A percentile compares a stretch with the other conserved stretches of the same genome.
Conservation (phyloP, 2,329 filamentous ascomycete genomes). For the Fusarium robinianum region DNA sequence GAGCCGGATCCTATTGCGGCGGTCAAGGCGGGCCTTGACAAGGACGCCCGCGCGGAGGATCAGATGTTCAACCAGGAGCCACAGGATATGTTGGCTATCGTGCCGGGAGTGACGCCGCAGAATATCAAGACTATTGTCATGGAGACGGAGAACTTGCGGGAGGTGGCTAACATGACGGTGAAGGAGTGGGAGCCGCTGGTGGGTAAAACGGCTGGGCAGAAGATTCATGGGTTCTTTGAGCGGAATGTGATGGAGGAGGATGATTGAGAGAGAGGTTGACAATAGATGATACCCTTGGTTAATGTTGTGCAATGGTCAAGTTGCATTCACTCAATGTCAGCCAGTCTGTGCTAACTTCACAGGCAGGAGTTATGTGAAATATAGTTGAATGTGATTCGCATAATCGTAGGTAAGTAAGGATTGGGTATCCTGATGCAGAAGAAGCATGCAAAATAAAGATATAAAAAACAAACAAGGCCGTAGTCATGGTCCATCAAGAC, state of each 20-base stretch:
- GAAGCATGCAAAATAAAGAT: constrained; percentile 19
- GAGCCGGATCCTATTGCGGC: constrained; percentile 91
- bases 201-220: constrained; percentile 74
- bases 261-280: constrained; percentile 25
- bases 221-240: constrained; percentile 82
- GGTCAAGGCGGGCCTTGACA: constrained; percentile 75
- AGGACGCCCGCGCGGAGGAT: constrained; percentile 61
- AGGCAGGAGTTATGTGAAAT: no score
- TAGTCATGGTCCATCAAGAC: constrained; percentile 16
- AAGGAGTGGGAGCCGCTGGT: constrained; percentile 74
- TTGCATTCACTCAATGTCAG: constrained; percentile 3
- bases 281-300: constrained; percentile 16
- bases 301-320: constrained; percentile 1
- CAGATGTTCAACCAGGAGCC: constrained; percentile 81
- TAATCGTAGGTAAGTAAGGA: constrained; percentile 17
- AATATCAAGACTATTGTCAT: constrained; percentile 74
- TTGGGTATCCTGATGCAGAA: constrained; percentile 38
- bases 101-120: constrained; percentile 83
- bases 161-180: constrained; percentile 84
- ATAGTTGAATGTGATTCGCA: constrained; percentile 1
- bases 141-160: constrained; percentile 74
- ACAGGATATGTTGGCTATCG: constrained; percentile 84
- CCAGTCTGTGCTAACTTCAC: no score
- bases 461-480: constrained; percentile 17
- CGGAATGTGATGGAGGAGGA: constrained; percentile 61